Percentiles rank a stretch among this genome's conserved stretches.
phyloP scores from a whole-genome alignment of 2,329 filamentous ascomycete genomes.

The Aspergillus caelatus region DNA sequence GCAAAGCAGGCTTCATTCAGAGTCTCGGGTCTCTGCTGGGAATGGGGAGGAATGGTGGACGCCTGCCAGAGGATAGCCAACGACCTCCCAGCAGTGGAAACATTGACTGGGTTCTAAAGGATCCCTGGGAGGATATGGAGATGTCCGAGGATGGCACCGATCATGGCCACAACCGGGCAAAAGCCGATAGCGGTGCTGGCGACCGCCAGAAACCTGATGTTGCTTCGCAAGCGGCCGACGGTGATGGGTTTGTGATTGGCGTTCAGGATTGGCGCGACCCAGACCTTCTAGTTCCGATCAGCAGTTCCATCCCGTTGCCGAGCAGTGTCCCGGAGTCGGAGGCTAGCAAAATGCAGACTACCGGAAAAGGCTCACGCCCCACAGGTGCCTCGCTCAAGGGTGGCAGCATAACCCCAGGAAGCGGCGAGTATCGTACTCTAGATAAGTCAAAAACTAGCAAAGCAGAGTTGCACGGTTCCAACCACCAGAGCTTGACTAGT shows the following conservation, averaged over 20 bases:
- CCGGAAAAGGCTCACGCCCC: slow-evolving; percentile 34
- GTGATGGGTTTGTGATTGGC: slow-evolving; percentile 76
- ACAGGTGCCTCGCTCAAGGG: slow-evolving; percentile 54
- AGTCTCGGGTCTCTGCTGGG: slow-evolving; percentile 50
- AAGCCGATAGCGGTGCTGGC: slow-evolving; percentile 16
- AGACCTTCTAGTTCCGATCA: slow-evolving; percentile 61
- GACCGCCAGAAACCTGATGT: slow-evolving; percentile 27
- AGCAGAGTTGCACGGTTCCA: slow-evolving; percentile 17
- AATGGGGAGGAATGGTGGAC: slow-evolving; percentile 34
- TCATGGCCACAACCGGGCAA: slow-evolving; percentile 19
- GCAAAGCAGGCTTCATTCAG: slow-evolving; percentile 42
- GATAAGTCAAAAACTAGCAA: slow-evolving; percentile 32
- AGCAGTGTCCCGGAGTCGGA: slow-evolving; percentile 29
- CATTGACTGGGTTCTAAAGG: slow-evolving; percentile 71
- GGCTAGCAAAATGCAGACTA: slow-evolving; percentile 32
- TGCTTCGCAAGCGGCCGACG: slow-evolving; percentile 34
- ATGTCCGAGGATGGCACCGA: slow-evolving; percentile 17
- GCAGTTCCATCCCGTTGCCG: slow-evolving; percentile 25
- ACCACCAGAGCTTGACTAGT: slow-evolving; percentile 13
- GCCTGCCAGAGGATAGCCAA: slow-evolving; percentile 54
- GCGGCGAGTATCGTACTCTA: slow-evolving; percentile 66
- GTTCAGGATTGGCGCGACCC: slow-evolving; percentile 85
- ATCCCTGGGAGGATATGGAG: slow-evolving; percentile 64
- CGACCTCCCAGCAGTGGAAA: slow-evolving; percentile 73
- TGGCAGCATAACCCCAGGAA: slow-evolving; percentile 71